Conservation (phyloP, 2,329 filamentous ascomycete genomes). For the Xylogone sp. region DNA sequence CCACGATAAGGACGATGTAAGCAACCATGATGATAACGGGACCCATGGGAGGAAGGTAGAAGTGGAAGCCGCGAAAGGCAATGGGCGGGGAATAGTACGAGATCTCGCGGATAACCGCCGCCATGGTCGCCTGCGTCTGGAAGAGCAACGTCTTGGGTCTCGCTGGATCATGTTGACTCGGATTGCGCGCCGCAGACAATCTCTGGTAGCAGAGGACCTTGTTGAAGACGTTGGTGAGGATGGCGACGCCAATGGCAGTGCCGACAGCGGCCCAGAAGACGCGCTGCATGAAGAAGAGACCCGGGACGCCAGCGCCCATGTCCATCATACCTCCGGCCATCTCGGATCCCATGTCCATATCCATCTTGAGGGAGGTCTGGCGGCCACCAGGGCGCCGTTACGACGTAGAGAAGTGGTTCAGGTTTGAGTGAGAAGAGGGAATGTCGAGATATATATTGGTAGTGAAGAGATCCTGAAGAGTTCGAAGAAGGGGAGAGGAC, state of each 20-base stretch:
- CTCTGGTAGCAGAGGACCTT: conserved; percentile 46
- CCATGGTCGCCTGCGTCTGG: conserved; percentile 45
- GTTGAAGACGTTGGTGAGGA: conserved; percentile 42
- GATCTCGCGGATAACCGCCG: conserved; percentile 49
- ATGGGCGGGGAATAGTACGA: conserved; percentile 40
- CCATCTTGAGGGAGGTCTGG: too few species aligned
- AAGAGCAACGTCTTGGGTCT: conserved; percentile 49
- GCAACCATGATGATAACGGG: conserved; percentile 34
- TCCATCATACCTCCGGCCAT: conserved; percentile 20
- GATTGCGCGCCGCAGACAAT: conserved; percentile 37
- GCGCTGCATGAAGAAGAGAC: conserved; percentile 37
- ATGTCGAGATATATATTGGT: too few species aligned
- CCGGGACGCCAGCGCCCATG: conserved; percentile 34
- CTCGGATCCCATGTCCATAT: neutral
- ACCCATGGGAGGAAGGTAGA: conserved; percentile 35
- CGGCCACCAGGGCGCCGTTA: too few species aligned
- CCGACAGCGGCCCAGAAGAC: conserved; percentile 45
- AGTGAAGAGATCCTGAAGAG: too few species aligned
- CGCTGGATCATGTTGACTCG: conserved; percentile 37
- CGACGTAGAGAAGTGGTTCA: too few species aligned
- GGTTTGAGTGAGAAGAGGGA: too few species aligned
- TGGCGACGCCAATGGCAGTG: conserved; percentile 37
- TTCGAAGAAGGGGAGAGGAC: too few species aligned
- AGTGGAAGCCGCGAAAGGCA: conserved; percentile 27
- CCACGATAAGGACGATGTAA: conserved; percentile 46